A percentile compares a stretch with the other conserved stretches of the same genome.
Conservation (phyloP, 345 rosid genomes). For the Eucalyptus marginata region DNA sequence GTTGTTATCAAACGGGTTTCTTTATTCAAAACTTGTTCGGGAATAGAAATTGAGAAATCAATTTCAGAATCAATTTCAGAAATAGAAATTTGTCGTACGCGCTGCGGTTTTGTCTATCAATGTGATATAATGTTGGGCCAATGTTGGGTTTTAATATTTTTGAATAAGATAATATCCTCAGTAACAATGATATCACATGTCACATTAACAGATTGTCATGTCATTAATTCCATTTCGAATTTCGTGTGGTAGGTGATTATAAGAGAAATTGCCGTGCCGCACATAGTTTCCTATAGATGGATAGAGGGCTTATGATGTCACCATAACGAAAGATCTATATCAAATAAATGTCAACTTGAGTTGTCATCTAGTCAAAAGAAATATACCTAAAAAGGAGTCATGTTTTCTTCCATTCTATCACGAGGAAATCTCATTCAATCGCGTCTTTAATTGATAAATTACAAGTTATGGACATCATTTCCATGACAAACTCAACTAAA, state of each 20-base stretch:
- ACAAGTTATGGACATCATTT: background rate
- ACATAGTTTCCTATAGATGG: background rate
- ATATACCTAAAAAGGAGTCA: background rate
- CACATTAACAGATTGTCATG: background rate
- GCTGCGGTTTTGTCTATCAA: background rate
- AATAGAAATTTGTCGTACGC: too few species aligned
- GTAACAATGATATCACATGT: background rate
- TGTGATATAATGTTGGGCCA: background rate
- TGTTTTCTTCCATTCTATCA: background rate
- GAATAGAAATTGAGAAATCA: too few species aligned
- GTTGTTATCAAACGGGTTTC: too few species aligned
- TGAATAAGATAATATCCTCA: background rate
- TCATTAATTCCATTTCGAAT: background rate
- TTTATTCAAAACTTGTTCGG: too few species aligned
- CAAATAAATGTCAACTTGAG: background rate
- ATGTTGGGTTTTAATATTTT: background rate
- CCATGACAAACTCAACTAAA: background rate
- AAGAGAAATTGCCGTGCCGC: background rate
- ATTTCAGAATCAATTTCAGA: too few species aligned
- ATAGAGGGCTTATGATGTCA: background rate
- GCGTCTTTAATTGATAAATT: background rate
- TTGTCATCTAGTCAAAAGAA: background rate
- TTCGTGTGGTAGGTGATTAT: background rate
- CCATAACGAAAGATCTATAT: background rate
- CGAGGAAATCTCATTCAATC: background rate